These are phyloP conservation scores for Laguncularia racemosa DNA, from an alignment of 345 rosid species.

Conservation along the genomic window DNA sequence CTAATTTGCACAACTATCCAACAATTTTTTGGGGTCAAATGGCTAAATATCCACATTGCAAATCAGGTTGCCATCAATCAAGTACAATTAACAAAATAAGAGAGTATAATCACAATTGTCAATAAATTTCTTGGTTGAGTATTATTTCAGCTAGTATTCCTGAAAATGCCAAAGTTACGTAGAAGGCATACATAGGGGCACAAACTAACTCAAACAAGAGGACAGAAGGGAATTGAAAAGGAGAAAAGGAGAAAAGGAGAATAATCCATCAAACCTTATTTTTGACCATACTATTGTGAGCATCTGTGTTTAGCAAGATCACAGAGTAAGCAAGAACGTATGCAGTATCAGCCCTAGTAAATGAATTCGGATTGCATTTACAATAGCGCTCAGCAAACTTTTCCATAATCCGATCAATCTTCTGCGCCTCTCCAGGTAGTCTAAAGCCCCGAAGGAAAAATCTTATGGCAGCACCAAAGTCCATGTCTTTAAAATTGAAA, in stretches of 20 bases:
- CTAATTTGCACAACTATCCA: no score
- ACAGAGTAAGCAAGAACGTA: conserved; percentile 95
- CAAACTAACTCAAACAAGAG: background rate
- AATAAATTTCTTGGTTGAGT: no score
- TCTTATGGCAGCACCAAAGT: conserved; percentile 88
- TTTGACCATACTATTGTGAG: conserved; percentile 93
- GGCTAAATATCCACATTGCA: no score
- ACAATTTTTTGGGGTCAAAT: no score
- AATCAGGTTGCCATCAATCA: no score
- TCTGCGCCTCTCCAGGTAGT: conserved; percentile 98
- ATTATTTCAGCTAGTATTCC: no score
- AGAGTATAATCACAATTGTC: no score
- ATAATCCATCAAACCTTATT: conserved; percentile 65
- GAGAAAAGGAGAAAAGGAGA: background rate
- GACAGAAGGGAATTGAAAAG: background rate
- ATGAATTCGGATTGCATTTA: conserved; percentile 85
- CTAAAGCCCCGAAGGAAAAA: conserved; percentile 86
- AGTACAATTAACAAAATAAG: no score
- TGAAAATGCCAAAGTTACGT: no score
- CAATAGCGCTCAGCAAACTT: conserved; percentile 98
- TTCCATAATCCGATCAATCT: conserved; percentile 95
- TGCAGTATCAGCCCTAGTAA: conserved; percentile 93
- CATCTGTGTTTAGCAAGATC: conserved; percentile 95
- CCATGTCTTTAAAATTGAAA: conserved; percentile 71
- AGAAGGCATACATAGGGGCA: background rate